Evolutionary conservation across 1,284 basidiomycete genomes (phyloP), one percentile per base, ranked within the genome.

Genomic region (Marasmius fiardii): DNA sequence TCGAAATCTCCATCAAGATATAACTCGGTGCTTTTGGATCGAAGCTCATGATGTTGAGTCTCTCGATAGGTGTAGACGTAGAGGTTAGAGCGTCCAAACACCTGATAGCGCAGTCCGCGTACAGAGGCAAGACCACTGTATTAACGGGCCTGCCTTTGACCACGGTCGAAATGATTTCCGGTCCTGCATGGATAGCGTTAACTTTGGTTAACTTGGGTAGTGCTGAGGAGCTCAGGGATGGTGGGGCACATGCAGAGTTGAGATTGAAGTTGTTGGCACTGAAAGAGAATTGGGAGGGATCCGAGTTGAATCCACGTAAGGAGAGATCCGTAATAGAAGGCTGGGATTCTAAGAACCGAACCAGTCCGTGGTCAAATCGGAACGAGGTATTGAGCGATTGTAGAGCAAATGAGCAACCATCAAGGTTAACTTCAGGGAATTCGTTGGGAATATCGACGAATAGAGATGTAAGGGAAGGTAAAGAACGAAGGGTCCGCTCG

Each of bases 21-120:
- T 70, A 67, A 1, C 68, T 63, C 6, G 79, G 80, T 0, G 70
- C 73, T 4, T 68, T 58, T 2, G 74, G 69, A 58, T 83, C 83
- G 41, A 86, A 79, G 31, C 78, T 79, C 69, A 86, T 80, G 34
- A 85, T 69, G 21, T 81, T 86, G 37, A 86, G 67, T 59, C 80
- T 73, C 51, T 68, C 70, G 52, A 86, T 64, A 0, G 76, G 69
- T 11, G 58, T 63, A 0, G 74, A 66, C 3, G 77, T 72, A 39
- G 71, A 63, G 6, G 64, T 60, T 10, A 86, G 68, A 1, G 77
- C 75, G 51, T 80, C 73, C 43, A 86, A 71, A 5, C 78, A 68
- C 1, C 61, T 33, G 18, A 61, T 58, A 1, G 64, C 65, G 51
- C 72, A 69, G 2, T 72, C 70, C 0, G 76, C 70, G 60, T 77